Evolutionary conservation across 192 early-diverging fungal species (phyloP), one percentile per base, ranked within the genome.

Genomic region (Coemansia sp.): DNA sequence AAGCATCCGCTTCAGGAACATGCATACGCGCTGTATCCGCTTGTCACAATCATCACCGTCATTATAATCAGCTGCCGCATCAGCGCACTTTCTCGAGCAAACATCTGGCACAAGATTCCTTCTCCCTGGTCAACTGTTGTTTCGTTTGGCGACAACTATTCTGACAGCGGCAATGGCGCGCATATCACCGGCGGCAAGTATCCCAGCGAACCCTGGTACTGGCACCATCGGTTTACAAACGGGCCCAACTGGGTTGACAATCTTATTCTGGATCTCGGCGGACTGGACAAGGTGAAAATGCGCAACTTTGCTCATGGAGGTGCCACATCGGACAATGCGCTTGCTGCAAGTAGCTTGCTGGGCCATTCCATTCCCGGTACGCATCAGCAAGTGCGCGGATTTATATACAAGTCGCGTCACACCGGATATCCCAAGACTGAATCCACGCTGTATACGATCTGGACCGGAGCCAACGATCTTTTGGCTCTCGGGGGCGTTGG

Each of bases 221-320:
- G 74, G 74, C 68, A 78, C 59, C 74, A 78, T 50, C 59, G 74
- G 39, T 78, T 78, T 37, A 70, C 55, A 16, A 78, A 78, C 61
- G 74, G 74, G 1, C 74, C 74, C n/a, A 78, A 78, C 57, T 78
- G 74, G 74, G 54, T 78, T 21, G 74, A 78, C 57, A 70, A 70
- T 41, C 68, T 78, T 18, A 67, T 78, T 21, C 18, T 60, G 36
- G 64, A 78, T 54, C 64, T 78, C 5, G 74, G 74, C 63, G 74
- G 73, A 3, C 43, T 67, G 42, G 59, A 30, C 52, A 66, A 70
- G 42, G 45, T 78, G 59, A 65, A 67, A 37, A 78, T 78, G 74
- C 74, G 74, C 68, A 78, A 78, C 20, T 78, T 78, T 63, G 74
- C 74, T 5, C 74, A 78, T 19, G 74, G 74, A 33, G 68, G 68